A percentile compares a stretch with the other conserved stretches of the same genome.
These are phyloP conservation scores for Neoboletus brunneissimus DNA, from an alignment of 768 basidiomycete genomes.

Conservation along the genomic window DNA sequence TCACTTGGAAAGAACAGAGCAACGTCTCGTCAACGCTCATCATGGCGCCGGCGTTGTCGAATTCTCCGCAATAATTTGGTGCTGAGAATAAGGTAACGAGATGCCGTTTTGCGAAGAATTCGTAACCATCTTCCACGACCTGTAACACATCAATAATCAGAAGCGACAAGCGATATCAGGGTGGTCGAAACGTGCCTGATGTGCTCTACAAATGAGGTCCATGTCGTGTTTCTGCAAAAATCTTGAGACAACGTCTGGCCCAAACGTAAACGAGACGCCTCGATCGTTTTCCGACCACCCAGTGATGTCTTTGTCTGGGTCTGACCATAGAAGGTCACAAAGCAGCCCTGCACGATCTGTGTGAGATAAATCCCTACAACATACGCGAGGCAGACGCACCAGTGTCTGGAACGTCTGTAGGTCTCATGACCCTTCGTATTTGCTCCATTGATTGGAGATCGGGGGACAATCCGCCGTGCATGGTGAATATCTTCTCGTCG, in stretches of 20 bases:
- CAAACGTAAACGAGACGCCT: slow-evolving; percentile 98
- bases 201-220: slow-evolving; percentile 98
- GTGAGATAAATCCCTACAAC: slow-evolving; percentile 2
- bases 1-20: slow-evolving; percentile 95
- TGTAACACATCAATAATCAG: slow-evolving; percentile 29
- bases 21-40: slow-evolving; percentile 99
- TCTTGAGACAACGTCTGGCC: slow-evolving; percentile 94
- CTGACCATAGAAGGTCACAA: slow-evolving; percentile 97
- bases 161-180: not conserved
- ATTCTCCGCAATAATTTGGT: slow-evolving; percentile 93
- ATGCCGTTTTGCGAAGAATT: slow-evolving; percentile 98
- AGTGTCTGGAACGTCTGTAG: slow-evolving; percentile 98
- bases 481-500: slow-evolving; percentile 99
- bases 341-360: slow-evolving; percentile 61
- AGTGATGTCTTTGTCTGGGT: slow-evolving; percentile 98
- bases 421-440: slow-evolving; percentile 98
- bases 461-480: slow-evolving; percentile 97
- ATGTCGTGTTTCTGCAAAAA: slow-evolving; percentile 99
- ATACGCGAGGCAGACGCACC: slow-evolving; percentile 45
- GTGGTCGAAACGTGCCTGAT: slow-evolving; percentile 65
- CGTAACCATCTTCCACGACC: slow-evolving; percentile 99
- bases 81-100: slow-evolving; percentile 96
- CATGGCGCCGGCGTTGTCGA: slow-evolving; percentile 99
- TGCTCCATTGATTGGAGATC: slow-evolving; percentile 99
- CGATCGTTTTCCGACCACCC: slow-evolving; percentile 99